Evolutionary conservation across 768 basidiomycete genomes (phyloP).

Genomic region (Psilocybe tampanensis): DNA sequence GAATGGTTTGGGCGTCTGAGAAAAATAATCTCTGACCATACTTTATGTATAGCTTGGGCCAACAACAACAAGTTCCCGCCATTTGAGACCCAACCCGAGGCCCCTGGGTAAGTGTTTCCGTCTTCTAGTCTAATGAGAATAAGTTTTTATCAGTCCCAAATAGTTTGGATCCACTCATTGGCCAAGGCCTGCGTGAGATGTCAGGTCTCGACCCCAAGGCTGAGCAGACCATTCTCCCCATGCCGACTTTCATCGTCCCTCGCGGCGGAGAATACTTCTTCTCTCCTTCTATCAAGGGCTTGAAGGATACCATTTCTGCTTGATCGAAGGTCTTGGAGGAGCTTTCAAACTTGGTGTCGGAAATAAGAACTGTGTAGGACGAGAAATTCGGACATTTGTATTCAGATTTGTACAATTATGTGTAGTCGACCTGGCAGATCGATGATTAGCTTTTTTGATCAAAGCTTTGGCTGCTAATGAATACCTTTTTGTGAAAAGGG

Average conservation of each 20-base stretch:
- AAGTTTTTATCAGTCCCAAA: conserved; percentile 2
- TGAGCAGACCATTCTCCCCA: conserved; percentile 33
- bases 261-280: conserved; percentile 59
- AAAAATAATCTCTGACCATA: background rate
- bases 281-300: conserved; percentile 47
- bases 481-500: background rate
- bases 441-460: background rate
- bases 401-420: conserved; percentile 3
- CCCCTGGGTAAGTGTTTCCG: conserved; percentile 30
- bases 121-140: background rate
- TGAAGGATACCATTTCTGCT: conserved; percentile 36
- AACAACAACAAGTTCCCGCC: conserved; percentile 39
- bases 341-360: background rate
- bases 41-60: conserved; percentile 36
- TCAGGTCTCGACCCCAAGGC: conserved; percentile 52
- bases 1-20: background rate
- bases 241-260: conserved; percentile 43
- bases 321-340: background rate
- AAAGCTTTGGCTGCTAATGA: background rate
- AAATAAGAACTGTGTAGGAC: background rate
- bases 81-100: conserved; percentile 25
- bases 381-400: background rate
- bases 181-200: conserved; percentile 23
- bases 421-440: conserved; percentile 1
- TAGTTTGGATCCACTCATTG: conserved; percentile 26